Evolutionary conservation across 495 filamentous ascomycete genomes (phyloP).

Genomic region (Pseudevernia furfuracea): DNA sequence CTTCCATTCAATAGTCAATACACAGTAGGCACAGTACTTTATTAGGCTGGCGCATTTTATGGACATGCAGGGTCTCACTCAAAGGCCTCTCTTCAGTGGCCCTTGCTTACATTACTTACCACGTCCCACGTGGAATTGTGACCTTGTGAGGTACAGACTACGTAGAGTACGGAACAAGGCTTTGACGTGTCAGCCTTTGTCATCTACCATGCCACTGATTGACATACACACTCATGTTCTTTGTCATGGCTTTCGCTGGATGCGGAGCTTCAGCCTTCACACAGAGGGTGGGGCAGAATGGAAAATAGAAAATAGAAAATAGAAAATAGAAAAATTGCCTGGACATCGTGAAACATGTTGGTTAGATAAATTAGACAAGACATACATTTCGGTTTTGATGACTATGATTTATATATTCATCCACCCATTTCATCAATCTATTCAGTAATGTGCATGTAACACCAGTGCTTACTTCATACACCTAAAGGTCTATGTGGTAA

Average conservation of each 20-base stretch:
- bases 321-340: slow-evolving; percentile 3
- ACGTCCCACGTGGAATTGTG: neutral
- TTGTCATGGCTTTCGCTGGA: neutral
- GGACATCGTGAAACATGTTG: slow-evolving; percentile 10
- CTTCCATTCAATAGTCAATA: too few relatives aligned
- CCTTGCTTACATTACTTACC: neutral
- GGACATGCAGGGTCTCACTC: neutral
- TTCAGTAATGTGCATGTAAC: neutral
- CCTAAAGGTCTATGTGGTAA: neutral
- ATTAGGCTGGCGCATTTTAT: too few relatives aligned
- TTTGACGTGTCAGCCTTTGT: neutral
- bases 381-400: too few relatives aligned
- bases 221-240: neutral
- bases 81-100: neutral
- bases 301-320: slow-evolving; percentile 1
- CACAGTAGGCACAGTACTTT: neutral
- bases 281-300: too few relatives aligned
- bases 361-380: neutral
- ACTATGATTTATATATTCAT: neutral
- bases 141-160: neutral
- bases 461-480: neutral
- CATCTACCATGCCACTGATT: neutral
- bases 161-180: too few relatives aligned
- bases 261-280: too few relatives aligned
- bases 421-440: neutral